Base-by-base conservation (phyloP, 306 rosid species). In the Fragaria ananassa region DNA sequence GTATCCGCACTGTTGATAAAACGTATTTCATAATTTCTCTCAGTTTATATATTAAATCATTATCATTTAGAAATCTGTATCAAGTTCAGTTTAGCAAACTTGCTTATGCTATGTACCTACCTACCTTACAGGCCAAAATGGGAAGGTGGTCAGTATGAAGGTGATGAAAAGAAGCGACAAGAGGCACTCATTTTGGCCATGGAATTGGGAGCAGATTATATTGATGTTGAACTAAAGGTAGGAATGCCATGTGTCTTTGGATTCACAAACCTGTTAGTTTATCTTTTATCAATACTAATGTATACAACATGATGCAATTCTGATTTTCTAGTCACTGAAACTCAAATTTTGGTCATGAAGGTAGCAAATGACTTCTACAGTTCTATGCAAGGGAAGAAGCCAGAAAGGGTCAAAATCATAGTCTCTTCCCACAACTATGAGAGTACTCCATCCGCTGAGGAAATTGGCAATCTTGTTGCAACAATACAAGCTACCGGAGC, bases 391-490 rank as follows among this genome's bases (percentile, higher is more conserved):
- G 80, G 84, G 67, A 82, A 87, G 79, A 88, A 84, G 81, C 86
- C 86, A 1, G 87, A 81, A 39, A 88, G 74, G 42, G 83, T 85
- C 74, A 87, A 88, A 77, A 79, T 88, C 27, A 85, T 91, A 7
- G 91, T 91, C 5, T 88, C 93, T 62, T 91, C 93, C n/a, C 93
- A 91, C 76, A 88, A 91, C 80, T 88, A 81, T 17, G 78, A 87
- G 69, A 68, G 62, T 9, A 91, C 96, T 57, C 93, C 93, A 41
- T 81, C 89, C 0, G 56, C 82, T 2, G 93, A 91, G 78, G 90
- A 87, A 70, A 65, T 91, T 35, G 86, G 89, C 11, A 72, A 84
- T 71, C 91, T 88, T 68, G 93, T 85, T 34, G 91, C 86, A 21
- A 88, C 72, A 66, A 91, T 91, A 74, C 91, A 85, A 77, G 87